Percentiles rank a stretch among this genome's conserved stretches.
phyloP scores from a whole-genome alignment of 129 eudicot genomes.

The Ambrosia artemisiifolia region DNA sequence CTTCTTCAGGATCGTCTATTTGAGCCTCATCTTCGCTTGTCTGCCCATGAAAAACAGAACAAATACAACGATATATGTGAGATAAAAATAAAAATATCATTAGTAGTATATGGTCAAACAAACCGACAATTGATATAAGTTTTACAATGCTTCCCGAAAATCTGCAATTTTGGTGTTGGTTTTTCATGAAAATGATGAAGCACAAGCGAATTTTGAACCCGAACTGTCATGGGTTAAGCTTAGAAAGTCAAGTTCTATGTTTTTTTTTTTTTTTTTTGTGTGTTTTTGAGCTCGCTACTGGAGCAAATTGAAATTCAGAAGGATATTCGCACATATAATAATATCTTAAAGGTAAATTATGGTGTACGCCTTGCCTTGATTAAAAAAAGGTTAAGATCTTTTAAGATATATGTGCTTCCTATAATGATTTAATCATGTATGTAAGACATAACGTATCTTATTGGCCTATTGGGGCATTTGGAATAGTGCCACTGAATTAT shows the following conservation, averaged over 20 bases:
- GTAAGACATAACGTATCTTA: neutral
- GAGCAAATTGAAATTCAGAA: neutral
- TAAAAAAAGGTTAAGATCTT: neutral
- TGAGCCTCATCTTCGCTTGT: conserved; percentile 41
- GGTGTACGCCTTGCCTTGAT: neutral
- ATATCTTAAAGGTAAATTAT: neutral
- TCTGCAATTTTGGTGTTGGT: neutral
- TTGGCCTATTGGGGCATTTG: no score
- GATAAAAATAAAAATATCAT: no score
- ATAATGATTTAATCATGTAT: neutral
- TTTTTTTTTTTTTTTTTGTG: neutral
- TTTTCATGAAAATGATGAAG: neutral
- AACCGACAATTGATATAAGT: neutral
- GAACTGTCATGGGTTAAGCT: neutral
- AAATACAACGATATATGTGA: neutral
- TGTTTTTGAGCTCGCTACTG: neutral
- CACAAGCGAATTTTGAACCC: neutral
- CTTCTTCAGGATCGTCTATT: conserved; percentile 19
- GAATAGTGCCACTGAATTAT: neutral
- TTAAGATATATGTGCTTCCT: neutral
- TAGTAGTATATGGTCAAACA: neutral
- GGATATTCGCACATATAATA: no score
- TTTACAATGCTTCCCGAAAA: neutral
- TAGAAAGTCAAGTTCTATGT: neutral
- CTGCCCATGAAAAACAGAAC: conserved; percentile 18